A percentile compares a stretch with the other conserved stretches of the same genome.
Evolutionary conservation across 805 yeast species (phyloP).

Genomic region (Myxozyma vanderwaltii): DNA sequence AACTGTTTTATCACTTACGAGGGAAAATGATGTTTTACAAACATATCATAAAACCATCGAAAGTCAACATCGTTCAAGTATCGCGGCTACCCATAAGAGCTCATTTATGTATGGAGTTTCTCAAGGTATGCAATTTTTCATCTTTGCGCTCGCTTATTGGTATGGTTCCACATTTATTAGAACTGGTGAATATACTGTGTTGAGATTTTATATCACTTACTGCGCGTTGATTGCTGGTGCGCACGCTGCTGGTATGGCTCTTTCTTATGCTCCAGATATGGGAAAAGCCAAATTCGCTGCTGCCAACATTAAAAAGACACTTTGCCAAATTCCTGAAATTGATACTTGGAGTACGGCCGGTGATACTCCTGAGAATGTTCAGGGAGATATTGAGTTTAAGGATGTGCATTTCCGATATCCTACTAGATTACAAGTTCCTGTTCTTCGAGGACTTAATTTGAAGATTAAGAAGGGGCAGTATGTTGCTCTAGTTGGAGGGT

Average conservation of each 20-base stretch:
- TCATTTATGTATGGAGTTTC: constrained; percentile 44
- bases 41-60: constrained; percentile 35
- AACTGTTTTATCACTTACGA: constrained; percentile 44
- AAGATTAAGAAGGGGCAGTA: constrained; percentile 52
- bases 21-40: constrained; percentile 45
- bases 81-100: constrained; percentile 11
- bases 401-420: constrained; percentile 42
- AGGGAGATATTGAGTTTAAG: constrained; percentile 58
- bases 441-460: constrained; percentile 55
- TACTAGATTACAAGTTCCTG: constrained; percentile 42
- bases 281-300: constrained; percentile 48
- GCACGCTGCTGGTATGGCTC: constrained; percentile 47
- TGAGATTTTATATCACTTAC: constrained; percentile 46
- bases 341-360: constrained; percentile 40
- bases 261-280: constrained; percentile 49
- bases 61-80: constrained; percentile 15
- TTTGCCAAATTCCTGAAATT: constrained; percentile 42
- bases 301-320: constrained; percentile 40
- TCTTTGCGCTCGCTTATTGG: constrained; percentile 49
- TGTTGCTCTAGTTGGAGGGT: constrained; percentile 69
- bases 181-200: constrained; percentile 38
- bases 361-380: constrained; percentile 35
- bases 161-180: constrained; percentile 45
- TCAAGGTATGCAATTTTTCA: constrained; percentile 47
- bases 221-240: constrained; percentile 47